Evolutionary conservation across 257 asterid species (phyloP).

Genomic region (Echites panduratus): DNA sequence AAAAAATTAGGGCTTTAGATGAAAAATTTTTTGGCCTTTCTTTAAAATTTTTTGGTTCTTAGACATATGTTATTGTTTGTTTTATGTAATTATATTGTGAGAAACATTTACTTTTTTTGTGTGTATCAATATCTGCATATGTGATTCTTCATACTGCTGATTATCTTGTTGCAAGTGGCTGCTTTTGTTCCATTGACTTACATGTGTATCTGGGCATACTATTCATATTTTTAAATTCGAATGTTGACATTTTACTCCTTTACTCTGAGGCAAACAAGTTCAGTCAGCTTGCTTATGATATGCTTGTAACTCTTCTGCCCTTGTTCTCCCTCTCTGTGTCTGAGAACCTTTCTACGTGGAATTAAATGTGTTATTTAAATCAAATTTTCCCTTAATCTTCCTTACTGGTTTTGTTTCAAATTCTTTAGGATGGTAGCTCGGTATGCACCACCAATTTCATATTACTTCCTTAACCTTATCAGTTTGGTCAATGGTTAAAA

Average conservation of each 20-base stretch:
- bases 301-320: constrained; percentile 90
- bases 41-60: too few species aligned
- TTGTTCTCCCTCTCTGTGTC: not conserved
- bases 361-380: not conserved
- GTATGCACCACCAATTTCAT: constrained; percentile 75
- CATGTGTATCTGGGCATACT: constrained; percentile 90
- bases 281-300: constrained; percentile 91
- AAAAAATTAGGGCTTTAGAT: too few species aligned
- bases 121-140: not conserved
- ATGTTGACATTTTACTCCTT: constrained; percentile 75
- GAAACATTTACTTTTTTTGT: not conserved
- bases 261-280: constrained; percentile 76
- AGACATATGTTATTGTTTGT: too few species aligned
- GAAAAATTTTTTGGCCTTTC: too few species aligned
- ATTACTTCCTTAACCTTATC: constrained; percentile 80
- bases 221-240: constrained; percentile 70
- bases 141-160: constrained; percentile 12
- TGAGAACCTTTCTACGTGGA: not conserved
- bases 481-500: constrained; percentile 41
- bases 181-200: constrained; percentile 73
- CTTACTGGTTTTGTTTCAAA: not conserved
- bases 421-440: constrained; percentile 71
- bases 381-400: constrained; percentile 9
- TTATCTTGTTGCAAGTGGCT: constrained; percentile 38
- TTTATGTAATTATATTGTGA: too few species aligned